A percentile compares a stretch with the other conserved stretches of the same genome.
phyloP scores from a whole-genome alignment of 805 yeast genomes.

The Myxozyma vanderwaltii region DNA sequence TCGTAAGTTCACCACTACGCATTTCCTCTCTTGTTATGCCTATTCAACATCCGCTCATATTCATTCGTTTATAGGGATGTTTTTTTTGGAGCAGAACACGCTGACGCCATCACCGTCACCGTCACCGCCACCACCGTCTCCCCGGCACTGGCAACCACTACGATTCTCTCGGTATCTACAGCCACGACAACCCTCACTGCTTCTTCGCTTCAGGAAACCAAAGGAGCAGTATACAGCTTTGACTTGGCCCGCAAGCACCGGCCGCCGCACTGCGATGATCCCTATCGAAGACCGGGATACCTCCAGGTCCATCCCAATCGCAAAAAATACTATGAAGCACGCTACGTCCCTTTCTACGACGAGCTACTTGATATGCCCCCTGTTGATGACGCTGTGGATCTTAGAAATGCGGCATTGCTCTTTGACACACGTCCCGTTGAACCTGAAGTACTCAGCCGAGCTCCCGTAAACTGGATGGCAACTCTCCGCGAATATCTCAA shows the following conservation, averaged over 20 bases:
- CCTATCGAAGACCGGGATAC: constrained; percentile 26
- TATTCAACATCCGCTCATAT: no score
- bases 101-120: no score
- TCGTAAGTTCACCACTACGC: no score
- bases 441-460: neutral
- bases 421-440: constrained; percentile 5
- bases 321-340: neutral
- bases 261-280: constrained; percentile 24
- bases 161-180: no score
- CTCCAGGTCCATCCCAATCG: constrained; percentile 6
- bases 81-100: no score
- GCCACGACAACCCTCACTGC: no score
- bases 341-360: constrained; percentile 10
- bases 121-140: no score
- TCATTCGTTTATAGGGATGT: no score
- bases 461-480: constrained; percentile 2
- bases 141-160: no score
- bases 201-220: no score
- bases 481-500: neutral
- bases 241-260: neutral
- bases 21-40: no score
- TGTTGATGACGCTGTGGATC: neutral
- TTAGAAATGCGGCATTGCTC: neutral
- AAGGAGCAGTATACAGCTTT: no score
- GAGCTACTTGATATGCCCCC: constrained; percentile 6